Percentiles rank a stretch among this genome's conserved stretches.
Evolutionary conservation across 177 flowering plant species (phyloP).

Genomic region (Vitis hybrid): DNA sequence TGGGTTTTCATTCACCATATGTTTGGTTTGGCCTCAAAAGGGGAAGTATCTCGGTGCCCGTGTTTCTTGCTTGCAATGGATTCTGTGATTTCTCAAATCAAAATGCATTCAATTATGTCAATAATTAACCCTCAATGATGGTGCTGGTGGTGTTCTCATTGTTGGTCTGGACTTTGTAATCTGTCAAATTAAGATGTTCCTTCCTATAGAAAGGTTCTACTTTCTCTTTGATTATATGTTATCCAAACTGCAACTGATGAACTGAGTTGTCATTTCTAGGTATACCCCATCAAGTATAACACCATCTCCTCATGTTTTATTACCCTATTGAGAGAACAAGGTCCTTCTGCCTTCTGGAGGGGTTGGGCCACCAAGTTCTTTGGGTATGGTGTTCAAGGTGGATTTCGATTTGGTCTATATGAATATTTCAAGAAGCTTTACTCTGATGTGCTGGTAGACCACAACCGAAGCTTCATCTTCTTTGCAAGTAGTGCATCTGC

Average conservation of each 20-base stretch:
- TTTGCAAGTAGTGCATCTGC: conserved; percentile 90
- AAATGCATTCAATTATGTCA: not conserved
- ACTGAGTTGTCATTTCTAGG: conserved; percentile 35
- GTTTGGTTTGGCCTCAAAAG: not conserved
- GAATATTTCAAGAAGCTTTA: conserved; percentile 85
- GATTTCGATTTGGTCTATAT: conserved; percentile 83
- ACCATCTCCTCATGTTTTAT: conserved; percentile 56
- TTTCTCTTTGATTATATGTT: not conserved
- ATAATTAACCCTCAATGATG: not conserved
- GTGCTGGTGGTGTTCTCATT: not conserved
- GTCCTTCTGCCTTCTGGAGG: conserved; percentile 82
- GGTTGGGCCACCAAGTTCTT: conserved; percentile 85
- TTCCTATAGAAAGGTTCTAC: too few relatives aligned
- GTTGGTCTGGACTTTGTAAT: not conserved
- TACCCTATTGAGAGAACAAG: conserved; percentile 70
- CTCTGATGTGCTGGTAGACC: conserved; percentile 49
- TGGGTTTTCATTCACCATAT: too few relatives aligned
- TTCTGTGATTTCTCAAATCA: not conserved
- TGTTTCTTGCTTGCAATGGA: not conserved
- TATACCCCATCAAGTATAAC: conserved; percentile 72
- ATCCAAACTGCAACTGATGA: not conserved
- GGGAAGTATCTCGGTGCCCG: not conserved
- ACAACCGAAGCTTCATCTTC: conserved; percentile 55
- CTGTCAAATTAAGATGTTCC: not conserved
- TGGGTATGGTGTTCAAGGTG: conserved; percentile 95